Base-by-base conservation (phyloP, 2,329 filamentous ascomycete genomes). In the Byssoonygena ceratinophila region DNA sequence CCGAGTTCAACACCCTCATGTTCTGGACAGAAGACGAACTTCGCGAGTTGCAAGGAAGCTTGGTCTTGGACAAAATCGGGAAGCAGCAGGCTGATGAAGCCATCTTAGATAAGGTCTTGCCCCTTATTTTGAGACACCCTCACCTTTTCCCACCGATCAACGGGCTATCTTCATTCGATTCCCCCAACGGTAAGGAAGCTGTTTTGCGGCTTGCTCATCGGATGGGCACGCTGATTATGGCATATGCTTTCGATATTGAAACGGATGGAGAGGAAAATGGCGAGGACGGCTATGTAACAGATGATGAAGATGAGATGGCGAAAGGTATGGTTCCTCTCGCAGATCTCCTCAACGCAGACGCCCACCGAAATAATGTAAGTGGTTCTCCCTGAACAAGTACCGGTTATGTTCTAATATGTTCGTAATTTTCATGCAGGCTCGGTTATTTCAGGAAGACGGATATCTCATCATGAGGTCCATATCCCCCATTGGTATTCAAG, bases 301-400 rank as follows among this genome's bases (percentile, higher is more conserved):
- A 79, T 40, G 84, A 83, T 72, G 75, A 84, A 1, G 81, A 83
- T 53, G 82, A 85, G 32, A 75, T 82, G 2, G 71, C 76, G 16
- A 87, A 94, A 69, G 89, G 85, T 49, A 92, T 95, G 87, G 85
- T 95, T 0, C 88, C 89, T 1, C 79, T 96, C 73, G 89, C 89
- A 1, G 90, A 95, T 64, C 83, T 94, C 63, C 75, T 96, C 29
- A 95, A 94, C 61, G 87, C 89, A 0, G 87, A 95, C 65, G 88
- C 85, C 3, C 82, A 88, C 57, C 71, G 73, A 58, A 92, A 92
- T 67, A 94, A 95, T 59, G 85, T 84, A 60, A 60, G 75, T 66
- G 32, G 2, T n/a, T 16, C 25, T 3, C 25, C 29, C 2, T 51
- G n/a, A 25, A 4, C 22, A 22, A n/a, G 18, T 14, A 45, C 16